phyloP scores from a whole-genome alignment of 2,329 filamentous ascomycete genomes.

The Cryphonectria naterciae region DNA sequence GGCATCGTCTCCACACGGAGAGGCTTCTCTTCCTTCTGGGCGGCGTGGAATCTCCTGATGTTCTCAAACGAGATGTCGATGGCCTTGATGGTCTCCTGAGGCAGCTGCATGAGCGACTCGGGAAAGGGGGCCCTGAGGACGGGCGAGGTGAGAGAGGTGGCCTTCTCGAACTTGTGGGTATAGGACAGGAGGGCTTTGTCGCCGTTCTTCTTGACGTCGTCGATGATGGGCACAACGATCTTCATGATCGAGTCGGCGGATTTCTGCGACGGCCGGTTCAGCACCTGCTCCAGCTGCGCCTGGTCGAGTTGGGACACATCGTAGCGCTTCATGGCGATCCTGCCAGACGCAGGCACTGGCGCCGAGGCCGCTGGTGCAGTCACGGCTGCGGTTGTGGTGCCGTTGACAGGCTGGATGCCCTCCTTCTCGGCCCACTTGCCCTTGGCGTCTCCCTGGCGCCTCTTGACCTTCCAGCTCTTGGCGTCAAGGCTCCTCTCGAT shows the following conservation, averaged over 20 bases:
- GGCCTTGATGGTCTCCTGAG: constrained; percentile 83
- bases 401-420: constrained; percentile 58
- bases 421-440: constrained; percentile 87
- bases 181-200: constrained; percentile 89
- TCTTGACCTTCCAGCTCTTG: constrained; percentile 94
- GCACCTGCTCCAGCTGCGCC: constrained; percentile 69
- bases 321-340: constrained; percentile 83
- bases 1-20: constrained; percentile 96
- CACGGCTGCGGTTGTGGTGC: constrained; percentile 40
- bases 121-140: constrained; percentile 91
- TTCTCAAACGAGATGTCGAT: constrained; percentile 95
- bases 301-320: constrained; percentile 67
- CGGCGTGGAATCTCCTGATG: constrained; percentile 90
- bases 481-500: constrained; percentile 91
- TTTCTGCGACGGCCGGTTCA: constrained; percentile 90
- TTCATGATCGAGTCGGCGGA: constrained; percentile 93
- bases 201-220: constrained; percentile 80
- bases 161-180: constrained; percentile 98
- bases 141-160: constrained; percentile 84
- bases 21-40: constrained; percentile 82
- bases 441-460: constrained; percentile 92
- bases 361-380: constrained; percentile 36
- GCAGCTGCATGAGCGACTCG: constrained; percentile 79
- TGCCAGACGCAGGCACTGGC: constrained; percentile 41
- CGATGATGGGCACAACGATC: constrained; percentile 89